Evolutionary conservation across 2,329 filamentous ascomycete species (phyloP), one percentile per base, ranked within the genome.

Genomic region (Beauveria scarabaeidicola): DNA sequence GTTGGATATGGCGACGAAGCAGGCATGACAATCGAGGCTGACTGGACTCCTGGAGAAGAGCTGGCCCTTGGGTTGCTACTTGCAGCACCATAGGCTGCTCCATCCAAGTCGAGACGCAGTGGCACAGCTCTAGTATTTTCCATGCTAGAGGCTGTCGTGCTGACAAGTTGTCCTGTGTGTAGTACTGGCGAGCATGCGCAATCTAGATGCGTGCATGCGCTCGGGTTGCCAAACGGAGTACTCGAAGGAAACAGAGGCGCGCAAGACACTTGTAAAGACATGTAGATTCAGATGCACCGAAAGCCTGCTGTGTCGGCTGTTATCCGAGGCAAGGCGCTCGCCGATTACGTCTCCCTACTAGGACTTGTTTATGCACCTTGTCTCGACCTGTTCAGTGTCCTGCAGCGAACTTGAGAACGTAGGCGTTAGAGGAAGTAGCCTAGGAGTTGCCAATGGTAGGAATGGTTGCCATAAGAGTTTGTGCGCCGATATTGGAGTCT

Each of bases 241-340:
- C 38, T 58, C 19, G 27, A 52, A n/a, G 52, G 56, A 9, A 46
- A 46, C 9, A 41, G 38, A 36, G 56, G 56, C 8, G 56, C 56
- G 11, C 15, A 40, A 52, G 32, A 58, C 21, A 58, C 19, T 52
- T 52, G 56, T 15, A 58, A 40, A 41, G 56, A 51, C 56, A 58
- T 58, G 47, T 58, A 52, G 32, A 51, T 19, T 43, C 23, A 17
- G 15, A 15, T 13, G 32, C n/a, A 21, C 8, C n/a, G 36, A 32
- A 13, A 29, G 21, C 10, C 19, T 19, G 15, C 21, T 27, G 27
- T 27, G n/a, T 25, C 46, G 23, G 5, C 23, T 44, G 53, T n/a
- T 3, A 10, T 41, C 10, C 10, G 5, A 21, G 40, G 19, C 25
- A 11, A 27, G 11, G n/a, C n/a, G 54, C 9, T 17, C 15, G 32